Evolutionary conservation across 176 grass and related monocot genomes (phyloP), one percentile per base, ranked within the genome.

Genomic region (Olyra latifolia): DNA sequence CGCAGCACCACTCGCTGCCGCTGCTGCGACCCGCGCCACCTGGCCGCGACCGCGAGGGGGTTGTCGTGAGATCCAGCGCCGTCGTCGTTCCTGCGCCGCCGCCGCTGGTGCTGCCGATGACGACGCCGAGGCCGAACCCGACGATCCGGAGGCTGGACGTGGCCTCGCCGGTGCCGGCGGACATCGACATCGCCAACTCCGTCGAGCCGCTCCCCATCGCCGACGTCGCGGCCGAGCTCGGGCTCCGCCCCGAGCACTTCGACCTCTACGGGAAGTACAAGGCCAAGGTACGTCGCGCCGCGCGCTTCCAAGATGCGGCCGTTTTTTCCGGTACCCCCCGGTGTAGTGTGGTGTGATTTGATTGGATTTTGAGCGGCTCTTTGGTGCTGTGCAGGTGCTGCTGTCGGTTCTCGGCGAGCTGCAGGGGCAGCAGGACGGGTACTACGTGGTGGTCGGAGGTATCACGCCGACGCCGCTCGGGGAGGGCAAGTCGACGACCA

Each of bases 211-310:
- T 93, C 43, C 84, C 80, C 38, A 95, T 99, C 87, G 62, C 86
- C 3, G 84, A 90, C 43, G 89, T 99, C 78, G 96, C 92, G 1
- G 82, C 86, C 1, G 89, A 82, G 81, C 88, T 99, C 58, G 90
- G 90, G 38, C 88, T 99, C 61, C 69, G 79, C 2, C 78, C 96
- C 17, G 78, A 93, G 22, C 86, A 99, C 88, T 95, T 86, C 88
- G 96, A 99, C 23, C 89, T 95, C 69, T 99, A 95, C 79, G 96
- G 92, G 16, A 99, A 93, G 66, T 95, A 95, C 92, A 99, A 99
- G 84, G 92, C 96, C 76, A 99, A 95, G 92, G 96, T 99, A 41
- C 32, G 32, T 35, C 32, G 32, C 32, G 32, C 32, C 32, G 32
- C 32, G 32, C 1, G 32, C 32, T 35, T 35, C 32, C 32, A 66